Base-by-base conservation (phyloP, 1,284 basidiomycete species). In the Termitomyces sp. region DNA sequence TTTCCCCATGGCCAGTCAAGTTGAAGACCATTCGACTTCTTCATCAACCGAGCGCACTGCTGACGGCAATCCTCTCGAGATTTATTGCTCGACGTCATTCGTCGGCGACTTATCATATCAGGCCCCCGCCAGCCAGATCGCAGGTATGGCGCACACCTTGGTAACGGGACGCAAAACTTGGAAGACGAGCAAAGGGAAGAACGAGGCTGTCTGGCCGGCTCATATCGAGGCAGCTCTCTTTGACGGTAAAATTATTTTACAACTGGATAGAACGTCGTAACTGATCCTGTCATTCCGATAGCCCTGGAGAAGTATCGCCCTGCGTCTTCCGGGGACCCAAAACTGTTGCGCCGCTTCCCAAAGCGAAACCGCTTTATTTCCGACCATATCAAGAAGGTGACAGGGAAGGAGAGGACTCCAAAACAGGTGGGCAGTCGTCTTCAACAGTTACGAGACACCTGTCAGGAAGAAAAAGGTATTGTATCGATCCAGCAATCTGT, bases 401-500 rank as follows among this genome's bases (percentile, higher is more conserved):
- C 81, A 5, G 79, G 79, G 13, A 69, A 73, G 57, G 67, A 67
- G 8, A 69, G 81, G 54, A 80, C 80, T 8, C 71, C 81, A 4
- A 82, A 82, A 65, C 81, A 83, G 62, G 81, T 83, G 54, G 80
- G 81, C 10, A 80, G 78, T 62, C 76, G 81, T 30, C 72, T 83
- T 51, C 81, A 83, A 64, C 81, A 83, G 64, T 70, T 82, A 30
- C 66, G 78, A 46, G 81, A 82, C 60, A 80, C 79, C 12, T 77
- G 74, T 58, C 69, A 70, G n/a, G 78, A 80, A 54, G 71, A 73
- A 55, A 67, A 72, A 56, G 74, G 80, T 81, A 56, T 63, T 70
- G 52, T 17, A 26, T 34, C 34, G 12, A 33, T 28, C 30, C 45
- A n/a, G 15, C 12, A 24, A 31, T 42, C 2, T 41, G 21, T 41